Evolutionary conservation across 2,329 filamentous ascomycete genomes (phyloP).

Genomic region (Bipolaris sorokiniana): DNA sequence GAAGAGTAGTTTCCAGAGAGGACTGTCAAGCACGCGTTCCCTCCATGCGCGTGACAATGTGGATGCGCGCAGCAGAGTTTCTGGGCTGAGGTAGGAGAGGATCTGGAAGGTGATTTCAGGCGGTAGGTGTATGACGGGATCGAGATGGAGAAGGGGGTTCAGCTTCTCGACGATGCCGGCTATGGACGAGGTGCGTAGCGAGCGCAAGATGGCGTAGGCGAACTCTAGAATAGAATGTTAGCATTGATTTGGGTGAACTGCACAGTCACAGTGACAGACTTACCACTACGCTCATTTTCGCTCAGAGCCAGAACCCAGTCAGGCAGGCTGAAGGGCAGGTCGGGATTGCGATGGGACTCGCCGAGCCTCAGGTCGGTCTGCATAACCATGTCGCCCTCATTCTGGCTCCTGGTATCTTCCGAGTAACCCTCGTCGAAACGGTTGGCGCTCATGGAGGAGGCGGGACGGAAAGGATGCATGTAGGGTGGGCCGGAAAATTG

Average conservation of each 20-base stretch:
- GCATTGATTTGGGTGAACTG: not conserved
- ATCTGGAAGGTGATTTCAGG: conserved; percentile 91
- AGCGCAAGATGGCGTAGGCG: conserved; percentile 76
- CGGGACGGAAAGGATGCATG: conserved; percentile 45
- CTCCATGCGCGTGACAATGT: conserved; percentile 84
- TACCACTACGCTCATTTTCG: conserved; percentile 63
- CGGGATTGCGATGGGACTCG: conserved; percentile 43
- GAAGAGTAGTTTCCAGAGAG: conserved; percentile 86
- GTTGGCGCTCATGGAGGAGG: conserved; percentile 46
- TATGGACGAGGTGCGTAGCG: conserved; percentile 79
- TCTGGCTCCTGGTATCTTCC: conserved; percentile 68
- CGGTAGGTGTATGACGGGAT: conserved; percentile 85
- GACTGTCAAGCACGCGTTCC: conserved; percentile 77
- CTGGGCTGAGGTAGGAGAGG: conserved; percentile 81
- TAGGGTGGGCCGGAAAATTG: conserved; percentile 43
- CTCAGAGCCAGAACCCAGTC: conserved; percentile 62
- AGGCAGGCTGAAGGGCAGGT: conserved; percentile 53
- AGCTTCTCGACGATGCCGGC: conserved; percentile 80
- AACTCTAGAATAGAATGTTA: conserved; percentile 65
- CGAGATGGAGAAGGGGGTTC: conserved; percentile 85
- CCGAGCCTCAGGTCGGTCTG: conserved; percentile 44
- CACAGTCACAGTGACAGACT: conserved; percentile 15
- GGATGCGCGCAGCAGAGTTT: conserved; percentile 79
- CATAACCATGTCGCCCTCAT: conserved; percentile 51
- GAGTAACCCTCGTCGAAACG: conserved; percentile 84